Evolutionary conservation across 768 basidiomycete genomes (phyloP).

Genomic region (Paxillus ammoniavirescens): DNA sequence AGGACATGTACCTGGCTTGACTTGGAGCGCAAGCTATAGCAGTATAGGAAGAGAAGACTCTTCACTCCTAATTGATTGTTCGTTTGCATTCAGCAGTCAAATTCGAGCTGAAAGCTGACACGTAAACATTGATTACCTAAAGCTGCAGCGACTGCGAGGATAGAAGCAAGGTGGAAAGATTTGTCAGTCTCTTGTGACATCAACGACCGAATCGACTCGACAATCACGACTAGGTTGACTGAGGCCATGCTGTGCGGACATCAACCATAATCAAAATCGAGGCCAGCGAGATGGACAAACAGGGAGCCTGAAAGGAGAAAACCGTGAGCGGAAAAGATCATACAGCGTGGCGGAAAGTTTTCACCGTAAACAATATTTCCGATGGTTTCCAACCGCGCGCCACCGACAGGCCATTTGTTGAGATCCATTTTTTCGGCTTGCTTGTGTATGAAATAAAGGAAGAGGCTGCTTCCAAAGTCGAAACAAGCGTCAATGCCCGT

Average conservation of each 20-base stretch:
- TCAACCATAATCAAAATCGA: background rate
- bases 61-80: constrained; percentile 65
- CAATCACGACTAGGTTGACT: constrained; percentile 88
- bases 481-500: constrained; percentile 88
- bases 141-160: constrained; percentile 81
- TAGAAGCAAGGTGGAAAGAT: constrained; percentile 74
- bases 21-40: constrained; percentile 69
- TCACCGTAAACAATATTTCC: constrained; percentile 85
- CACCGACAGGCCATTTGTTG: constrained; percentile 91
- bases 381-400: constrained; percentile 86
- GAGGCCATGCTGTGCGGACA: constrained; percentile 68
- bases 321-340: constrained; percentile 3
- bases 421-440: constrained; percentile 69
- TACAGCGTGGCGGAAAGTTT: background rate
- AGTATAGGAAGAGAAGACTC: constrained; percentile 83
- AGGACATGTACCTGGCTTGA: constrained; percentile 93
- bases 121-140: constrained; percentile 43
- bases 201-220: constrained; percentile 79
- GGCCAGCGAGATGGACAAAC: constrained; percentile 27
- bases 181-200: constrained; percentile 55
- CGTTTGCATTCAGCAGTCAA: background rate
- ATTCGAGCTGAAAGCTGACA: background rate
- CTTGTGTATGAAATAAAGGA: constrained; percentile 78
- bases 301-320: constrained; percentile 41
- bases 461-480: constrained; percentile 79